Evolutionary conservation across 768 basidiomycete species (phyloP).

Genomic region (Kwoniella bestiolae): DNA sequence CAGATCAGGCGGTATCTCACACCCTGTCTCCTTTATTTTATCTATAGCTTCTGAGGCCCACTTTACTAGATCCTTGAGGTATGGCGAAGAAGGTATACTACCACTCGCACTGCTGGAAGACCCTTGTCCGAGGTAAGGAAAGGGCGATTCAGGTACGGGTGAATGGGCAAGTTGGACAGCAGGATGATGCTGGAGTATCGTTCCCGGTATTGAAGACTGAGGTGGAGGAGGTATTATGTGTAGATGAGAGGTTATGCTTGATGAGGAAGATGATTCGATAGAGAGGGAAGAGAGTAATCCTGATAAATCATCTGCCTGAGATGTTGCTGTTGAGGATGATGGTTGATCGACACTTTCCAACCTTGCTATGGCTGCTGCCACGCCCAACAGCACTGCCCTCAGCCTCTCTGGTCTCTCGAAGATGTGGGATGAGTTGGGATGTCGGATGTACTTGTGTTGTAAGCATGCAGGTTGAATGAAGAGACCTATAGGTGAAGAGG

Average conservation of each 20-base stretch:
- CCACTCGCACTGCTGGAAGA: background rate
- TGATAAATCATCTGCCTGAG: constrained; percentile 38
- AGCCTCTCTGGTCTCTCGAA: constrained; percentile 92
- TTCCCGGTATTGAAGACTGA: constrained; percentile 31
- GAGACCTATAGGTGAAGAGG: constrained; percentile 40
- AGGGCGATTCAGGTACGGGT: constrained; percentile 39
- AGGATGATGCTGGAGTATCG: constrained; percentile 44
- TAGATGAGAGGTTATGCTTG: constrained; percentile 20
- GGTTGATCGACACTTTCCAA: constrained; percentile 62
- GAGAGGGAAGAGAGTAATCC: constrained; percentile 34
- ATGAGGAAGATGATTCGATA: constrained; percentile 23
- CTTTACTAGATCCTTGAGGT: constrained; percentile 44
- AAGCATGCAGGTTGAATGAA: constrained; percentile 58
- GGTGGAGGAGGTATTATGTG: constrained; percentile 35
- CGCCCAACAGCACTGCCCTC: constrained; percentile 78
- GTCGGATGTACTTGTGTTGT: constrained; percentile 69
- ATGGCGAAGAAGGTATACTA: constrained; percentile 33
- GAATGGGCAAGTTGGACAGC: constrained; percentile 51
- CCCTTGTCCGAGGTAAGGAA: constrained; percentile 25
- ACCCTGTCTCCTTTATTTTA: constrained; percentile 49
- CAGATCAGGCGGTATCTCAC: constrained; percentile 51
- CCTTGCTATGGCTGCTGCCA: constrained; percentile 77
- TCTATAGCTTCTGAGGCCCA: constrained; percentile 54
- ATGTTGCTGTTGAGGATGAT: constrained; percentile 11
- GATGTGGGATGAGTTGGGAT: constrained; percentile 71